Evolutionary conservation across 306 rosid genomes (phyloP).

Genomic region (Delonix regia): DNA sequence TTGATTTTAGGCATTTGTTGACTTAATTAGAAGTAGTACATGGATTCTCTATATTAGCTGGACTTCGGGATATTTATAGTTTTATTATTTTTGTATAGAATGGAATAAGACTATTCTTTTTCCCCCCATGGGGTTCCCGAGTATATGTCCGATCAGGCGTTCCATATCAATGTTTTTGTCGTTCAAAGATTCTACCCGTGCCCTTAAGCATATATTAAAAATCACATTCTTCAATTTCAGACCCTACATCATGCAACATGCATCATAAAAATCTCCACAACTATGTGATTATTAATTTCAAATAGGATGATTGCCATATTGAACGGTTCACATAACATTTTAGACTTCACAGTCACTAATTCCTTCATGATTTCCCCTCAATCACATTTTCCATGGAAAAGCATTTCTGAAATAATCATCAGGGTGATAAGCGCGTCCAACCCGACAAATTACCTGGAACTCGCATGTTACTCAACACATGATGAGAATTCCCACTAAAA

Average conservation of each 20-base stretch:
- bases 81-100: too few species aligned
- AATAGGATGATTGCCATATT: slow-evolving; percentile 8
- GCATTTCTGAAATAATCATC: not conserved
- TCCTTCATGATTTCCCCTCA: slow-evolving; percentile 5
- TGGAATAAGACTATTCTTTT: not conserved
- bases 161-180: not conserved
- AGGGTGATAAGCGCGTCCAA: not conserved
- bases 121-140: slow-evolving; percentile 10
- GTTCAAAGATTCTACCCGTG: slow-evolving; percentile 32
- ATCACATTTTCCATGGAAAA: slow-evolving; percentile 10
- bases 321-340: slow-evolving; percentile 20
- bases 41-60: not conserved
- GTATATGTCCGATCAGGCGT: not conserved
- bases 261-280: slow-evolving; percentile 22
- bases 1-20: slow-evolving; percentile 17
- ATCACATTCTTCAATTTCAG: slow-evolving; percentile 25
- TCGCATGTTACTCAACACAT: not conserved
- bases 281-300: slow-evolving; percentile 6
- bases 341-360: slow-evolving; percentile 14
- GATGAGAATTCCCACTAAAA: not conserved
- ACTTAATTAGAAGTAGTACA: not conserved
- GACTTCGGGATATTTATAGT: not conserved
- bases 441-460: not conserved
- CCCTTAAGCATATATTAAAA: slow-evolving; percentile 16
- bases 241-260: slow-evolving; percentile 30